Base-by-base conservation (phyloP, 257 asterid species). In the Scutellaria galericulata region DNA sequence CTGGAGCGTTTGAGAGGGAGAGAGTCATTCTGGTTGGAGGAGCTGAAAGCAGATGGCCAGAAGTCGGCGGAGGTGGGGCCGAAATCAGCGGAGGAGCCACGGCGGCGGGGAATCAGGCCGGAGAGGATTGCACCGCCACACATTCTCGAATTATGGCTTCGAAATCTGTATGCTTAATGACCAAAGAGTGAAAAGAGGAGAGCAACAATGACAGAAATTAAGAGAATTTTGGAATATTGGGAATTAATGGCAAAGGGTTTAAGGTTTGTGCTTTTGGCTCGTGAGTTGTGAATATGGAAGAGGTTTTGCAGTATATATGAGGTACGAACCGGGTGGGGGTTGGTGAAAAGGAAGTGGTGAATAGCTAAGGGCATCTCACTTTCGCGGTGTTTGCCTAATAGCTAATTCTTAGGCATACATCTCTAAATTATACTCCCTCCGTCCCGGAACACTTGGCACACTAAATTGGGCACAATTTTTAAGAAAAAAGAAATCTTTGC, bases 41-140 rank as follows among this genome's bases (percentile, higher is more conserved):
- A 10, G 60, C 11, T 55, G 68, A 77, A 75, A 42, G 70, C 74
- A 10, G 67, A 66, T 7, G 85, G 82, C 95, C 91, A 86, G 67
- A 86, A 84, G 41, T 82, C 88, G 24, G 73, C 82, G 69, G 92
- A 68, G 59, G 65, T 39, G 60, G 88, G 84, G 77, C 81, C 74
- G 73, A 78, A 41, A 40, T 81, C 89, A 6, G 51, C 27, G 68
- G 90, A 75, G 24, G 89, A 68, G 74, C 35, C 76, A 37, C 86
- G 80, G 69, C 87, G 78, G 76, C 74, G 82, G 39, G 96, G 95
- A 56, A 90, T 74, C 70, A 87, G 75, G 66, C 80, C 90, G 52
- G 74, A 20, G 62, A 93, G 87, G 66, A 87, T 85, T 40, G 98
- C 88, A 77, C 98, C 98, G 75, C 86, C 95, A 82, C 97, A 90